A percentile compares a stretch with the other conserved stretches of the same genome.
Conservation (phyloP, 2,329 filamentous ascomycete genomes). For the Tolypocladium nubicola region DNA sequence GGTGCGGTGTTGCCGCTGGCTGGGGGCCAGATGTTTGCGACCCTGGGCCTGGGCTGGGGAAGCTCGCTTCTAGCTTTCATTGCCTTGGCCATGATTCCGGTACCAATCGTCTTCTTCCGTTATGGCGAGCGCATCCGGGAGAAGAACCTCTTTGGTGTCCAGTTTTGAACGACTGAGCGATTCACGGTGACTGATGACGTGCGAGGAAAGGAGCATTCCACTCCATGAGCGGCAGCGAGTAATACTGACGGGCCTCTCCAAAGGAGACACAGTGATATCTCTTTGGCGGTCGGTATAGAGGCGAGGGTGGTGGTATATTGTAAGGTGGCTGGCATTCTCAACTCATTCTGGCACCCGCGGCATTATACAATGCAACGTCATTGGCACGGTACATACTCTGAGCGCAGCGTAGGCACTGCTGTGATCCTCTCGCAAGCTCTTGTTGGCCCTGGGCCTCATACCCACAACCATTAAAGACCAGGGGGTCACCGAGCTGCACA, state of each 20-base stretch:
- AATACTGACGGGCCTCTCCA: background rate
- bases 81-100: constrained; percentile 22
- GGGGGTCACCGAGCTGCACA: too few species aligned
- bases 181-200: too few species aligned
- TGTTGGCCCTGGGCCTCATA: too few species aligned
- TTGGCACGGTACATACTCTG: background rate
- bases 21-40: constrained; percentile 25
- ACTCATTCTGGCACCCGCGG: background rate
- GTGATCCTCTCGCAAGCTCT: background rate
- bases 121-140: constrained; percentile 26
- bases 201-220: too few species aligned
- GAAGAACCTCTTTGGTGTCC: constrained; percentile 15
- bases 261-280: too few species aligned
- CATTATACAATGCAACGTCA: background rate
- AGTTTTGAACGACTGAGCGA: constrained; percentile 7
- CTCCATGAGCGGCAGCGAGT: background rate
- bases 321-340: background rate
- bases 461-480: too few species aligned
- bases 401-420: background rate
- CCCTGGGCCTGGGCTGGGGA: constrained; percentile 31
- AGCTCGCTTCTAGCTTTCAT: constrained; percentile 29
- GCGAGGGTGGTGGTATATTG: background rate
- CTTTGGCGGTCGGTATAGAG: background rate
- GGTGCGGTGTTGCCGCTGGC: constrained; percentile 28
- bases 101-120: constrained; percentile 24